These are phyloP conservation scores for Jatropha curcas DNA, from an alignment of 345 rosid genomes.

Conservation along the genomic window DNA sequence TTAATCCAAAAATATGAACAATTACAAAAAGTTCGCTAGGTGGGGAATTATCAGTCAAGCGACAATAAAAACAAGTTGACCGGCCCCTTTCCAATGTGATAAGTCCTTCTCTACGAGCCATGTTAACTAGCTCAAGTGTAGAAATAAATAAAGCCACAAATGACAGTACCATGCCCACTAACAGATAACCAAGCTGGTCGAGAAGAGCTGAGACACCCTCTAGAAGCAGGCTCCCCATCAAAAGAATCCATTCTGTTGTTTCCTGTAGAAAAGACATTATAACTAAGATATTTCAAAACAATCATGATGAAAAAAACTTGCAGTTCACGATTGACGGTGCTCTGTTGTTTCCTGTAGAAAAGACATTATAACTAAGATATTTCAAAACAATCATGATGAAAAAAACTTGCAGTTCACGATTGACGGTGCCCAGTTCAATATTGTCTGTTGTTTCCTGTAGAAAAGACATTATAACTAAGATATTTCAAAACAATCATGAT, in stretches of 20 bases:
- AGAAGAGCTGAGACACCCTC: conserved; percentile 10
- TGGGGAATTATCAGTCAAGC: neutral
- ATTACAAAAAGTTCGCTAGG: neutral
- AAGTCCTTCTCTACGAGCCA: neutral
- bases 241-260: neutral
- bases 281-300: no score
- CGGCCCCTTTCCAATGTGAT: neutral
- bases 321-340: neutral
- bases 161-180: neutral
- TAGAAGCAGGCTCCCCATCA: neutral
- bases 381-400: no score
- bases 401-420: neutral
- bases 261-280: neutral
- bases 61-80: neutral
- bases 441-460: neutral
- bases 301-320: no score
- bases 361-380: no score
- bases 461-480: neutral
- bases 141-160: neutral
- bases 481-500: no score
- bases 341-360: neutral
- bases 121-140: neutral
- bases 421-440: neutral
- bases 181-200: neutral
- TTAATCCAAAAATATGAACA: neutral